phyloP scores from a whole-genome alignment of 441 rosid genomes.

The Populus tomentosa region DNA sequence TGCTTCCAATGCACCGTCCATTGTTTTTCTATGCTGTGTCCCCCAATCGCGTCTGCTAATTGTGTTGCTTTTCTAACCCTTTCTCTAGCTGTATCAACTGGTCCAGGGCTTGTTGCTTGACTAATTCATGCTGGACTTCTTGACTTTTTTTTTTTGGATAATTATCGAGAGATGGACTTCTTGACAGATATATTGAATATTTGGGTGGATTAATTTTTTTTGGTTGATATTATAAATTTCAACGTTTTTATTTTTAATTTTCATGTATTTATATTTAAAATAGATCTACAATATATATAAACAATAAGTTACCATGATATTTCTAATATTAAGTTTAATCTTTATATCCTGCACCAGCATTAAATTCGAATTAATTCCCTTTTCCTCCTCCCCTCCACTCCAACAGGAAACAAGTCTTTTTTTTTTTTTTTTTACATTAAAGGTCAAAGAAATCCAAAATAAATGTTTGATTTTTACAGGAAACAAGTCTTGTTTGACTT shows the following conservation, averaged over 20 bases:
- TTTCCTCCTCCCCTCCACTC: background rate
- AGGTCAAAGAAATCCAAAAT: too few species aligned
- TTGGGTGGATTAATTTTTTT: too few species aligned
- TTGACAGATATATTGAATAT: too few species aligned
- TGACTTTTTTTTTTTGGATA: too few species aligned
- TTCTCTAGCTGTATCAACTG: constrained; percentile 37
- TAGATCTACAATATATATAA: too few species aligned
- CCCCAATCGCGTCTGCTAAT: constrained; percentile 33
- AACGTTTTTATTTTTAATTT: too few species aligned
- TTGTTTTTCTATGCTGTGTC: constrained; percentile 26
- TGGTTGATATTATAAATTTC: background rate
- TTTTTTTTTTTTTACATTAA: too few species aligned
- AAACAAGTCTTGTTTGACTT: too few species aligned
- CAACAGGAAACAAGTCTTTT: background rate
- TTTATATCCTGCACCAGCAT: fast-evolving
- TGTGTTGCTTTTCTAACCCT: constrained; percentile 35
- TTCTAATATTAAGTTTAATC: too few species aligned
- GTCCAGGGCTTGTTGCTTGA: constrained; percentile 19
- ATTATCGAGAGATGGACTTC: too few species aligned
- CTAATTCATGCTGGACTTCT: constrained; percentile 9
- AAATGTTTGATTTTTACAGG: background rate
- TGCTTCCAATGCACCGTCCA: constrained; percentile 43
- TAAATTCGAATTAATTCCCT: background rate
- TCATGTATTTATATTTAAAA: background rate
- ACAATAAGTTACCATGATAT: background rate